Evolutionary conservation across 2,329 filamentous ascomycete species (phyloP).

Genomic region (Fusarium lateritium): DNA sequence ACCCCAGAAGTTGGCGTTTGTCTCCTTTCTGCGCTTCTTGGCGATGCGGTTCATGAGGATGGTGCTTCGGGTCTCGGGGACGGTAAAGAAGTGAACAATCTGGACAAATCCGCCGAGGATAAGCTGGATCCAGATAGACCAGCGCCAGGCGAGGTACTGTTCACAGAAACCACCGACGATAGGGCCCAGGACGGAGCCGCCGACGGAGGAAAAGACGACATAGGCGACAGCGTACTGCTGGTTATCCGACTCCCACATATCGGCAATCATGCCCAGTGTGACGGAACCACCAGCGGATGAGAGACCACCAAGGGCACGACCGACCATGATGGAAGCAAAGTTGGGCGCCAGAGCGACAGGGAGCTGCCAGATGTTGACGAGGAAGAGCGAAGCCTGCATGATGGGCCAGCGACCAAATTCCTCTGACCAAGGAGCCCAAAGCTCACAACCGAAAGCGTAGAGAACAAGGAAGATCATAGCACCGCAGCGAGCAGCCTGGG

Average conservation of each 20-base stretch:
- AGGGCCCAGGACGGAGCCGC: slow-evolving; percentile 81
- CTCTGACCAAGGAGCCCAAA: slow-evolving; percentile 91
- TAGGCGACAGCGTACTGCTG: slow-evolving; percentile 84
- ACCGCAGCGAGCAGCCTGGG: slow-evolving; percentile 78
- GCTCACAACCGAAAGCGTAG: slow-evolving; percentile 89
- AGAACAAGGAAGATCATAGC: slow-evolving; percentile 84
- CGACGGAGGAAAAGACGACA: slow-evolving; percentile 84
- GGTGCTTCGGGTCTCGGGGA: slow-evolving; percentile 84
- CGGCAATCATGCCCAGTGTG: slow-evolving; percentile 81
- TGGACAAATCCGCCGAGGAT: slow-evolving; percentile 82
- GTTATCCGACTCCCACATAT: slow-evolving; percentile 78
- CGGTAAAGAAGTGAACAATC: slow-evolving; percentile 74
- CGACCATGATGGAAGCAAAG: slow-evolving; percentile 78
- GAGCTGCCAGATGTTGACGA: slow-evolving; percentile 85
- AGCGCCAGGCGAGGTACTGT: slow-evolving; percentile 75
- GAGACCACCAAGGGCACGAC: slow-evolving; percentile 78
- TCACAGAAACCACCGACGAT: slow-evolving; percentile 85
- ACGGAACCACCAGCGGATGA: slow-evolving; percentile 81
- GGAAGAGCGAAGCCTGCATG: slow-evolving; percentile 78
- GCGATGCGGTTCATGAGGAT: slow-evolving; percentile 86
- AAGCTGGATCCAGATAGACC: slow-evolving; percentile 88
- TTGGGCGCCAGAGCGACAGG: slow-evolving; percentile 81
- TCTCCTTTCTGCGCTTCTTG: slow-evolving; percentile 76
- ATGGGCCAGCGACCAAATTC: slow-evolving; percentile 84
- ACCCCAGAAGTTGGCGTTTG: slow-evolving; percentile 76